These are phyloP conservation scores for Trichomonascaceae sp. DNA, from an alignment of 1,139 yeast genomes.

Conservation along the genomic window DNA sequence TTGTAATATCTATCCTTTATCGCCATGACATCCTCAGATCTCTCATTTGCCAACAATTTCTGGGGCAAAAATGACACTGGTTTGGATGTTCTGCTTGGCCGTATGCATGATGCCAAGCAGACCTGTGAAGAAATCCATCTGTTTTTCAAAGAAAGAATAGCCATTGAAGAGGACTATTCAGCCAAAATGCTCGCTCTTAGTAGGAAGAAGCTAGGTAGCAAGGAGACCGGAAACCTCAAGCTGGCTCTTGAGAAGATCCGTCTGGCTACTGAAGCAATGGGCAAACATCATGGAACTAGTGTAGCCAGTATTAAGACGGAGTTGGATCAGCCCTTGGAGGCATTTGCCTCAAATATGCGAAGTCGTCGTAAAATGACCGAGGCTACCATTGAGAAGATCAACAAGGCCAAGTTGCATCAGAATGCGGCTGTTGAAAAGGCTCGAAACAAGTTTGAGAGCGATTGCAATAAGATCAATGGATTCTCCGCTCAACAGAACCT, in stretches of 20 bases:
- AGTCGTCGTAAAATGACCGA: conserved; percentile 45
- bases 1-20: too few relatives aligned
- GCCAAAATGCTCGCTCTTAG: conserved; percentile 50
- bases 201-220: conserved; percentile 46
- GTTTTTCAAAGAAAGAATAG: conserved; percentile 42
- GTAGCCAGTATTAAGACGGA: conserved; percentile 41
- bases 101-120: conserved; percentile 45
- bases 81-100: conserved; percentile 41
- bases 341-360: conserved; percentile 39
- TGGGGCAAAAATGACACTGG: conserved; percentile 53
- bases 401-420: conserved; percentile 37
- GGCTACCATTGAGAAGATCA: conserved; percentile 38
- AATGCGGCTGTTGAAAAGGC: conserved; percentile 37
- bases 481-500: conserved; percentile 60
- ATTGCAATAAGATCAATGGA: conserved; percentile 54
- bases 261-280: conserved; percentile 48
- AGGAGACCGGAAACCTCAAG: conserved; percentile 55
- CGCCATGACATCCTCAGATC: conserved; percentile 5
- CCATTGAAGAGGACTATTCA: conserved; percentile 69
- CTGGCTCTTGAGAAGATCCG: conserved; percentile 55
- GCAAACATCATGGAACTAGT: conserved; percentile 43
- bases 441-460: conserved; percentile 51
- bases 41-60: conserved; percentile 44
- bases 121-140: conserved; percentile 41
- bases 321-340: conserved; percentile 39